These are phyloP conservation scores for Acanthamoeba castellanii DNA, from an alignment of 208 protist genomes.

Conservation along the genomic window DNA sequence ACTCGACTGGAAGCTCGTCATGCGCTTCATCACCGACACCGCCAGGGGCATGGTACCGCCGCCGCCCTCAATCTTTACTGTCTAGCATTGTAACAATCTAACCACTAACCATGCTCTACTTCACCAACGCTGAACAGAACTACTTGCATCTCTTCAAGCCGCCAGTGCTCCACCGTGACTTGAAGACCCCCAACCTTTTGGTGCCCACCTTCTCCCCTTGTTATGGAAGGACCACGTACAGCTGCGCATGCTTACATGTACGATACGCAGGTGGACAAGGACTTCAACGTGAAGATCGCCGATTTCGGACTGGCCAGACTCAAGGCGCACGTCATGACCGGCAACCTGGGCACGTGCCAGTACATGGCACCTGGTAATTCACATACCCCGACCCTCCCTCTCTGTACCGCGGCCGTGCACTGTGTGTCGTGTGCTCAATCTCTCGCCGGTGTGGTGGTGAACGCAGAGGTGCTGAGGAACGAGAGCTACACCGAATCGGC, in stretches of 20 bases:
- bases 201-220: neutral
- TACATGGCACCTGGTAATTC: conserved; percentile 74
- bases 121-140: neutral
- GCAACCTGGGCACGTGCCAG: conserved; percentile 74
- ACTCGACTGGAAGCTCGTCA: conserved; percentile 62
- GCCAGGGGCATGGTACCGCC: conserved; percentile 63
- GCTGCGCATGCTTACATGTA: no score
- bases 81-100: neutral
- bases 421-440: neutral
- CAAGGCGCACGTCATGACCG: conserved; percentile 68
- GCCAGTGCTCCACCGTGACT: conserved; percentile 60
- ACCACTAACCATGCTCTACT: neutral
- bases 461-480: neutral
- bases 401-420: neutral
- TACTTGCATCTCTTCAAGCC: conserved; percentile 72
- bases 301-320: conserved; percentile 63
- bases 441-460: neutral
- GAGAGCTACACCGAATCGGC: conserved; percentile 48
- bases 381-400: neutral
- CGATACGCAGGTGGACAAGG: conserved; percentile 23
- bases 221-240: no score
- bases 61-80: neutral
- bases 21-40: conserved; percentile 68
- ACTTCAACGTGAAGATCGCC: conserved; percentile 61
- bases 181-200: conserved; percentile 73